Conservation (phyloP, 2,329 filamentous ascomycete genomes). For the Paracoccidioides brasiliensis region DNA sequence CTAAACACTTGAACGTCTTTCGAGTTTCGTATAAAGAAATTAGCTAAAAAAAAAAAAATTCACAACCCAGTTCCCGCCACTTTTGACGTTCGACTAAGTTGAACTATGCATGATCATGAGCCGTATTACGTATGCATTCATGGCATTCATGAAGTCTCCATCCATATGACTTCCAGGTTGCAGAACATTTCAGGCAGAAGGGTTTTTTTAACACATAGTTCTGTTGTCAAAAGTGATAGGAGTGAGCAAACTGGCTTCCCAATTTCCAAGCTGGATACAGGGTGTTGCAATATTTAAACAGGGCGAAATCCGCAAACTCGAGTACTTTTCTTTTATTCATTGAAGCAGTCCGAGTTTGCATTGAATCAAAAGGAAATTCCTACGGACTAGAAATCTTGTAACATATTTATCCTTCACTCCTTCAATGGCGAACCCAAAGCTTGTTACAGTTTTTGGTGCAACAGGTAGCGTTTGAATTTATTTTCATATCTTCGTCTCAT, state of each 20-base stretch:
- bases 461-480: background rate
- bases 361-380: background rate
- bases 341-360: background rate
- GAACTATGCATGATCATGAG: too few species aligned
- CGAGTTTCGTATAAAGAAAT: background rate
- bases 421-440: background rate
- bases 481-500: background rate
- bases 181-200: background rate
- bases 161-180: too few species aligned
- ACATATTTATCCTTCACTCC: background rate
- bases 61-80: too few species aligned
- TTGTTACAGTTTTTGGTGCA: slow-evolving; percentile 2
- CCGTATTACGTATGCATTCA: too few species aligned
- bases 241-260: background rate
- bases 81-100: too few species aligned
- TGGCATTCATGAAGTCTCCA: too few species aligned
- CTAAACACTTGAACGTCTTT: background rate
- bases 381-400: background rate
- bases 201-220: background rate
- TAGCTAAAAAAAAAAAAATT: background rate
- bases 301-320: background rate
- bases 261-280: background rate
- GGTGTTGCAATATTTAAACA: background rate
- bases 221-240: background rate
- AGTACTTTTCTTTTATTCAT: background rate